Base-by-base conservation (phyloP, 495 filamentous ascomycete species). In the Diplogelasinospora grovesii region DNA sequence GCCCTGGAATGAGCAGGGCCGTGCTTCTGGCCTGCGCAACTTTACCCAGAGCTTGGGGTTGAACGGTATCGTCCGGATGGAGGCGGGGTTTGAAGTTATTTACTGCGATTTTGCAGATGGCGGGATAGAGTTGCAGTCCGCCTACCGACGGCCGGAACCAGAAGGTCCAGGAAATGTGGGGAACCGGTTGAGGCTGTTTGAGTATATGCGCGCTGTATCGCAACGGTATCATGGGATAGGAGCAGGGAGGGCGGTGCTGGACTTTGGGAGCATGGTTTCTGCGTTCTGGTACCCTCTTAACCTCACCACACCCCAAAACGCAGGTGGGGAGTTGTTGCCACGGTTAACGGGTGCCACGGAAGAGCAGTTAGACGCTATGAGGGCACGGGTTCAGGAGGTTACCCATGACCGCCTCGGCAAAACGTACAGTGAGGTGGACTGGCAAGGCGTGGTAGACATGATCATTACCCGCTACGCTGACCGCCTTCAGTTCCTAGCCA, bases 1-100 rank as follows among this genome's bases (percentile, higher is more conserved):
- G 1, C 33, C 49, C 6, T 9, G 7, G 19, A 30, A 44, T 11
- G 80, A 83, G 34, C 40, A 21, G 10, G 38, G 39, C 6, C 63
- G 79, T 1, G 80, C 78, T 1, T 22, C 45, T 1, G 48, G 60
- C 0, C 53, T 81, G 2, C 83, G 81, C 50, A 52, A 53, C 7
- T 50, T 81, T 23, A 66, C 66, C 0, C 54, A 60, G 4, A 39
- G 65, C 8, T 81, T 70, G 72, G 59, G 66, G 1, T 64, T 83
- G 27, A 72, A 82, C 35, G 81, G 81, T 0, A 47, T 83, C 14
- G 48, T 85, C 1, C 70, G 80, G 11, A 82, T 82, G 75, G 81
- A 85, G 45, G 73, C 71, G 20, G 81, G 81, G 0, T 84, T 83
- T 38, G 81, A 84, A 56, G 61, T 85, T 27, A 81, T 85, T 31